Percentiles rank a stretch among this genome's conserved stretches.
These are phyloP conservation scores for Lantana camara DNA, from an alignment of 257 asterid genomes.

Conservation along the genomic window DNA sequence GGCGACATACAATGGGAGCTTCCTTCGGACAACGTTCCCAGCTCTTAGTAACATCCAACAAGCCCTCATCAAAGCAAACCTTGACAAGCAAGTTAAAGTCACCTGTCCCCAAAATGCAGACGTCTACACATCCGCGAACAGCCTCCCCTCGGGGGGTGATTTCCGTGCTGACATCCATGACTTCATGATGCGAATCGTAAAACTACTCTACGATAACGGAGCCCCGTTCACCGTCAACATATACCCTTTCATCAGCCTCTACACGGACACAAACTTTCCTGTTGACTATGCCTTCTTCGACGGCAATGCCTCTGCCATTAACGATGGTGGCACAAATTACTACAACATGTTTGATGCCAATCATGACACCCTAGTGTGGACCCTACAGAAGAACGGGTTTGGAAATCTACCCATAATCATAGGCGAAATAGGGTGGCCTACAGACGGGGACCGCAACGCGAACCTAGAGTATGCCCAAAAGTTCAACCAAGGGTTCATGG, in stretches of 20 bases:
- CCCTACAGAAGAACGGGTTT: slow-evolving; percentile 69
- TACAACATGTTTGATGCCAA: slow-evolving; percentile 85
- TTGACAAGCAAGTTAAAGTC: slow-evolving; percentile 50
- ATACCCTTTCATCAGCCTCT: slow-evolving; percentile 70
- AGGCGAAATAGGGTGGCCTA: slow-evolving; percentile 93
- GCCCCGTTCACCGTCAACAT: slow-evolving; percentile 65
- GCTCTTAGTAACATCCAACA: slow-evolving; percentile 53
- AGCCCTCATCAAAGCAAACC: slow-evolving; percentile 51
- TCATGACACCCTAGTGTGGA: slow-evolving; percentile 80
- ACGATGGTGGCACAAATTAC: slow-evolving; percentile 64
- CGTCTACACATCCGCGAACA: slow-evolving; percentile 38
- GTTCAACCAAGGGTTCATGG: slow-evolving; percentile 81
- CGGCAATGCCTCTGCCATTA: slow-evolving; percentile 57
- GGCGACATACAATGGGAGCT: slow-evolving; percentile 61
- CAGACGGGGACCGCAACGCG: slow-evolving; percentile 75
- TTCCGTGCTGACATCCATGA: slow-evolving; percentile 57
- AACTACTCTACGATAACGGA: slow-evolving; percentile 44
- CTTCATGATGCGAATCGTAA: slow-evolving; percentile 43
- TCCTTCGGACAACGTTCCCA: slow-evolving; percentile 53
- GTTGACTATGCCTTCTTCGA: slow-evolving; percentile 71
- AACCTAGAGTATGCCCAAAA: slow-evolving; percentile 51
- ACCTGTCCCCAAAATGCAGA: slow-evolving; percentile 66
- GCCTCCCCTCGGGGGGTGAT: slow-evolving; percentile 58
- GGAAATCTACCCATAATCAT: slow-evolving; percentile 59
- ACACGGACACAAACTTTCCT: slow-evolving; percentile 52